Evolutionary conservation across 805 yeast species (phyloP).

Genomic region (Candida namnaoensis): DNA sequence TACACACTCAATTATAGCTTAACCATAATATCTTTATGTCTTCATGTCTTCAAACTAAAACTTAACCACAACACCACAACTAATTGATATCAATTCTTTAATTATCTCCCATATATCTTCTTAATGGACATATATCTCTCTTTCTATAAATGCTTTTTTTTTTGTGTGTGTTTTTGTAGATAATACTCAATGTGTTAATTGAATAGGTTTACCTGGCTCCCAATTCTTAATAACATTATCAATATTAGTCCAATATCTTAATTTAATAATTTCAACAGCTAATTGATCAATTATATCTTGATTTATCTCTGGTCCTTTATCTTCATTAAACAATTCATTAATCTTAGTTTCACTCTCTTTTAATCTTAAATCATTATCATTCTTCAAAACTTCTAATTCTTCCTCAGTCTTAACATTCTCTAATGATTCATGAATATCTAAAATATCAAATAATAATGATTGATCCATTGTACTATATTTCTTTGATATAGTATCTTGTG

Average conservation of each 20-base stretch:
- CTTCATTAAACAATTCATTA: constrained; percentile 17
- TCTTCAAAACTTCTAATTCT: constrained; percentile 45
- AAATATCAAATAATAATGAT: constrained; percentile 59
- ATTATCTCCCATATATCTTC: no score
- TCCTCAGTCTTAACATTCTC: constrained; percentile 53
- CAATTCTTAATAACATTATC: constrained; percentile 67
- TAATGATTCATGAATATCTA: constrained; percentile 79
- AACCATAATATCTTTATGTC: no score
- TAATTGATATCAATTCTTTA: no score
- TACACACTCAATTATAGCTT: no score
- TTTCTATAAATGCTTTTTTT: no score
- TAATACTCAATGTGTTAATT: constrained; percentile 43
- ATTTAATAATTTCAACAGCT: constrained; percentile 54
- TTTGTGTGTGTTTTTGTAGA: no score
- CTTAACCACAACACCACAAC: no score
- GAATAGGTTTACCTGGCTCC: constrained; percentile 64
- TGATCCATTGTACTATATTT: constrained; percentile 39
- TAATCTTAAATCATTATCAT: constrained; percentile 52
- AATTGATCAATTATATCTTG: constrained; percentile 37
- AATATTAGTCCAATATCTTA: constrained; percentile 82
- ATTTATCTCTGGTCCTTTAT: constrained; percentile 43
- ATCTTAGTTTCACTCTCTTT: constrained; percentile 34
- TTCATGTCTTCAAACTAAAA: no score
- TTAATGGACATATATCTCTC: no score
- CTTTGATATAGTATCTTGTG: constrained; percentile 46